Conservation (phyloP, 2,329 filamentous ascomycete genomes). For the Thelonectria blattea region DNA sequence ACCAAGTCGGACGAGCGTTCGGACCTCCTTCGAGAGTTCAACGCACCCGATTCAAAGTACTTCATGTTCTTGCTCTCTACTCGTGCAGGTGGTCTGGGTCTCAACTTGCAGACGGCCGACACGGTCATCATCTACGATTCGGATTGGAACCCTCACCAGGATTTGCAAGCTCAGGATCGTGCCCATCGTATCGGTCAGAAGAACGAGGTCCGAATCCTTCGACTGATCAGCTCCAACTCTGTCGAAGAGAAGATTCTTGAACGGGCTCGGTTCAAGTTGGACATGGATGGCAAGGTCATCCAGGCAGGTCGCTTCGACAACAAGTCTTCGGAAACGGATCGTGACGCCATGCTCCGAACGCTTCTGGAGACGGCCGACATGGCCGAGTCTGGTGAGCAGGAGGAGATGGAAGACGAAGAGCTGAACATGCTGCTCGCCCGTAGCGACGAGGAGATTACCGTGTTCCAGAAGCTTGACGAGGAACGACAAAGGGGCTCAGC, state of each 20-base stretch:
- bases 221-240: conserved; percentile 94
- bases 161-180: conserved; percentile 99
- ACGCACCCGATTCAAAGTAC: conserved; percentile 86
- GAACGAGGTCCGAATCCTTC: conserved; percentile 96
- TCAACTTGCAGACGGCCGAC: conserved; percentile 96
- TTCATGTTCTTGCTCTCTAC: conserved; percentile 99
- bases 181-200: conserved; percentile 99
- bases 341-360: conserved; percentile 94
- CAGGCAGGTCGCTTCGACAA: conserved; percentile 99
- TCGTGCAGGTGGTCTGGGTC: conserved; percentile 94
- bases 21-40: conserved; percentile 87
- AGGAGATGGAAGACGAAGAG: conserved; percentile 99
- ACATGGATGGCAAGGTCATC: conserved; percentile 99
- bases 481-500: conserved; percentile 68
- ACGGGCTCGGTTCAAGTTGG: conserved; percentile 94
- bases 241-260: conserved; percentile 99
- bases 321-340: conserved; percentile 97
- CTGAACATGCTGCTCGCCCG: conserved; percentile 93
- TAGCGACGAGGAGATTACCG: conserved; percentile 75
- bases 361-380: conserved; percentile 84
- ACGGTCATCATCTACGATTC: conserved; percentile 99
- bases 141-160: conserved; percentile 99
- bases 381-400: conserved; percentile 74
- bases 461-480: conserved; percentile 85
- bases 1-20: conserved; percentile 98